These are phyloP conservation scores for Xylaria scruposa DNA, from an alignment of 495 filamentous ascomycete species.

Conservation along the genomic window DNA sequence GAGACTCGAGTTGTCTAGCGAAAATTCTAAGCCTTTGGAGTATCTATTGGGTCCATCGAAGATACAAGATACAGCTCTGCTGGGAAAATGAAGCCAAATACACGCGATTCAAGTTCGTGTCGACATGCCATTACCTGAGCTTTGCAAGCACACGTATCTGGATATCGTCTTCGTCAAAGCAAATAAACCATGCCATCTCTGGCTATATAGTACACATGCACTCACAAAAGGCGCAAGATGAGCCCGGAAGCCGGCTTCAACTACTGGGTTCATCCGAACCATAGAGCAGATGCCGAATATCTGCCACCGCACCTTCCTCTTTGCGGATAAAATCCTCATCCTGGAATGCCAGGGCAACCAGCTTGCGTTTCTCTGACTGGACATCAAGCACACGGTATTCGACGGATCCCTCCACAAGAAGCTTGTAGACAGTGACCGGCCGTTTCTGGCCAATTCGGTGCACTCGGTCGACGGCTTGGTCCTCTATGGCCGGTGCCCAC, in stretches of 20 bases:
- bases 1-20: background rate
- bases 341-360: conserved; percentile 79
- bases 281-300: conserved; percentile 26
- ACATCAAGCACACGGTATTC: conserved; percentile 86
- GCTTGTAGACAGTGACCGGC: conserved; percentile 77
- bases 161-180: background rate
- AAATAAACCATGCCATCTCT: background rate
- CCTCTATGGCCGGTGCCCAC: conserved; percentile 95
- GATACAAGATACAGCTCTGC: background rate
- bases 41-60: background rate
- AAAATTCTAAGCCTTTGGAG: background rate
- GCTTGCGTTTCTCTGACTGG: conserved; percentile 78
- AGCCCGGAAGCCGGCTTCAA: background rate
- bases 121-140: background rate
- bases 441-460: conserved; percentile 85
- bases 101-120: background rate
- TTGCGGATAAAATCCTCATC: conserved; percentile 50
- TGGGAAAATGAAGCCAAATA: background rate
- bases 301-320: conserved; percentile 13
- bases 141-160: background rate
- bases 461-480: conserved; percentile 91
- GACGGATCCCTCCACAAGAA: conserved; percentile 84
- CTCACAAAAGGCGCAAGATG: background rate
- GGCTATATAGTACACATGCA: background rate
- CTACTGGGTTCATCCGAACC: background rate